Conservation (phyloP, 1,139 yeast species). For the Yamadazyma mexicana region DNA sequence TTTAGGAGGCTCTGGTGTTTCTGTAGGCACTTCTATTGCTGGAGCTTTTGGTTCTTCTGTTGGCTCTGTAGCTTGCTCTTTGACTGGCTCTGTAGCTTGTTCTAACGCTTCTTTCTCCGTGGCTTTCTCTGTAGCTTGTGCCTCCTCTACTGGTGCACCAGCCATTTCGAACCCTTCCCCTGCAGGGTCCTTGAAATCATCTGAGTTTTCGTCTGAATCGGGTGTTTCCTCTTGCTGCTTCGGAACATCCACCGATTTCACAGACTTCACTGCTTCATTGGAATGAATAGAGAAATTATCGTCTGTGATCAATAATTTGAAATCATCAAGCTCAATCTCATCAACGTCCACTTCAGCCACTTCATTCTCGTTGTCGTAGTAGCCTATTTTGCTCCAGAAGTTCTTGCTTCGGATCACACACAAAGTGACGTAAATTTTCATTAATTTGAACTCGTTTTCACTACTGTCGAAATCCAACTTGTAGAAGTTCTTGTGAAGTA, state of each 20-base stretch:
- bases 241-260: neutral
- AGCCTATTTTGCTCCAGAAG: constrained; percentile 85
- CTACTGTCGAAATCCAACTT: constrained; percentile 11
- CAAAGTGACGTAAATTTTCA: constrained; percentile 27
- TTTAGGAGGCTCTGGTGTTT: too few relatives aligned
- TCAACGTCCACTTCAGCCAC: constrained; percentile 31
- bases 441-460: constrained; percentile 24
- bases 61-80: neutral
- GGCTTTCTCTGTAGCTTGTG: constrained; percentile 3
- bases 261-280: neutral
- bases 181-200: neutral
- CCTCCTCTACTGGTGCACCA: neutral
- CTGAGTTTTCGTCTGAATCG: constrained; percentile 1
- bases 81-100: constrained; percentile 4
- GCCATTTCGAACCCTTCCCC: too few relatives aligned
- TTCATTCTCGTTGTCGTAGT: constrained; percentile 49
- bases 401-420: constrained; percentile 44
- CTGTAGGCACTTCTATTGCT: too few relatives aligned
- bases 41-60: neutral
- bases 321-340: constrained; percentile 26
- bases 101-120: too few relatives aligned
- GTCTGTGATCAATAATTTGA: constrained; percentile 13
- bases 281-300: neutral
- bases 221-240: neutral
- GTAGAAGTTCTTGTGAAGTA: constrained; percentile 54